Evolutionary conservation across 495 filamentous ascomycete genomes (phyloP), one percentile per base, ranked within the genome.

Genomic region (Aspergillus steynii): DNA sequence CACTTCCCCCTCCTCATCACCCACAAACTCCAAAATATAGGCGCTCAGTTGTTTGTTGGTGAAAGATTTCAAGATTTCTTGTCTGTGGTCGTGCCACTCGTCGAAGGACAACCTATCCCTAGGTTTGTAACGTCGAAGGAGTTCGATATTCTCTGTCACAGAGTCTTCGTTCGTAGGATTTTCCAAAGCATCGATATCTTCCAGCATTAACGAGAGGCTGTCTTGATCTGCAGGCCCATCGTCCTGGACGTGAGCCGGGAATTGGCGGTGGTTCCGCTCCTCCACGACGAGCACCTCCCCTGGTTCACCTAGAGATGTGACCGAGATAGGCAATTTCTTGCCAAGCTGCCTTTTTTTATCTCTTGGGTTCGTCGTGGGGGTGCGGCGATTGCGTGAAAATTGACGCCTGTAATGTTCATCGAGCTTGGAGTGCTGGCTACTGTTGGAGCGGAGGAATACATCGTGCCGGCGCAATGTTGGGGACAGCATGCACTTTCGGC

Each of bases 231-330:
- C 42, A 32, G 42, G 54, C 37, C 53, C 56, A 10, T 65, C 51
- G 31, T 26, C 29, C 9, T 42, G 15, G 8, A 54, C 53, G 4
- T 55, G 51, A 51, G 52, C 29, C 12, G 60, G 55, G 29, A 27
- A 59, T 31, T 47, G 55, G 34, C 66, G 64, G 28, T 63, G 67
- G 27, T 53, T 56, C 34, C 45, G 50, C 14, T 67, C 59, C 45
- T 59, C 61, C 25, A 83, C 61, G 32, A 82, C 65, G 20, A 82
- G 66, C 4, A 82, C 75, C 53, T 82, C 66, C 6, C 69, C 78
- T 0, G 76, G 77, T 52, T 77, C 62, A 12, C 80, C 80, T 7
- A 83, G 61, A 1, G 72, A 52, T 32, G 73, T 56, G n/a, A 80
- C 65, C 50, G 61, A 67, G 28, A 80, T 66, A 20, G 62, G 60